phyloP scores from a whole-genome alignment of 805 yeast species.

The Yarrowia yakushimensis region DNA sequence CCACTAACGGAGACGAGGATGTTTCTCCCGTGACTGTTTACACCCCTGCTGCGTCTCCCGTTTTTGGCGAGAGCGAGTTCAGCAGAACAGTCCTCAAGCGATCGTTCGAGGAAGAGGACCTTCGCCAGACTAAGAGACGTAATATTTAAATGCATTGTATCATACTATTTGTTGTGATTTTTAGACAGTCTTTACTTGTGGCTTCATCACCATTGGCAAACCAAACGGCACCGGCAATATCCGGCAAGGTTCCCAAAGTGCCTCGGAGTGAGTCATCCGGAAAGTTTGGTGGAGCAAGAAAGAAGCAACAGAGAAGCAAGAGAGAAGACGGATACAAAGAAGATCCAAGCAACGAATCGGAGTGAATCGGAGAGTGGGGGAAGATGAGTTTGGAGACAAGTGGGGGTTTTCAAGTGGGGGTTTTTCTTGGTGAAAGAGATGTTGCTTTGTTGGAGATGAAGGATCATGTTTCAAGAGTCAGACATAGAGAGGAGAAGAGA shows the following conservation, averaged over 20 bases:
- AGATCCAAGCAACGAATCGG: neutral
- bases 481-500: too few species aligned
- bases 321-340: neutral
- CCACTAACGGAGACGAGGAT: neutral
- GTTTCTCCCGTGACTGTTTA: conserved; percentile 18
- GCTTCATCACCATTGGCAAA: too few species aligned
- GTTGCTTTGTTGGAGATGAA: too few species aligned
- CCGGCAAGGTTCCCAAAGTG: neutral
- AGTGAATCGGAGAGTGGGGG: neutral
- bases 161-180: too few species aligned
- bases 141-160: conserved; percentile 24
- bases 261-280: neutral
- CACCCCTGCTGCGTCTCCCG: conserved; percentile 25
- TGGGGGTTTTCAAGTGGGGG: too few species aligned
- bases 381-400: too few species aligned
- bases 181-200: too few species aligned
- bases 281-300: conserved; percentile 1
- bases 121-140: conserved; percentile 7
- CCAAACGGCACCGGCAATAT: neutral
- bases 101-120: conserved; percentile 7
- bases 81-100: conserved; percentile 10
- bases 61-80: conserved; percentile 16
- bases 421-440: too few species aligned
- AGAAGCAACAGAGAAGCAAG: too few species aligned
- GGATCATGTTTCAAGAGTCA: too few species aligned